A percentile compares a stretch with the other conserved stretches of the same genome.
Conservation (phyloP, 495 filamentous ascomycete species). For the Aspergillus conjunctus region DNA sequence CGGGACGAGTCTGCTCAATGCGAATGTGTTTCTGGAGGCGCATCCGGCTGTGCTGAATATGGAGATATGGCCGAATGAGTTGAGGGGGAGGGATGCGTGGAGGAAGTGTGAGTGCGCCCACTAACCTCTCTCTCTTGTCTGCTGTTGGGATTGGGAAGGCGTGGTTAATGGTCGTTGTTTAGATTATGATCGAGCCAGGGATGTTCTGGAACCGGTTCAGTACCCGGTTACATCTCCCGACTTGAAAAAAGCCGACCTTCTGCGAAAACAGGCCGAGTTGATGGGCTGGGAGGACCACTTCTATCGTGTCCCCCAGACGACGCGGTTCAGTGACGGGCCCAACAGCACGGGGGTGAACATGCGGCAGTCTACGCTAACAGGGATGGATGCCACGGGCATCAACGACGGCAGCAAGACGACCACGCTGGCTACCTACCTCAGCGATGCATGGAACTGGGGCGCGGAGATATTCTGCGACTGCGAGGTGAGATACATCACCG, state of each 20-base stretch:
- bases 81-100: slow-evolving; percentile 1
- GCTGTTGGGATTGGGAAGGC: too few species aligned
- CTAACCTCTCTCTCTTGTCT: not conserved
- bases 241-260: not conserved
- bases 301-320: slow-evolving; percentile 6
- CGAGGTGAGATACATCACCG: slow-evolving; percentile 5
- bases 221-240: not conserved
- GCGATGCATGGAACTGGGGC: slow-evolving; percentile 11
- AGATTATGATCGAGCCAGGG: slow-evolving; percentile 6
- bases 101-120: not conserved
- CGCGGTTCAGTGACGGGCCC: slow-evolving; percentile 3
- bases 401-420: slow-evolving; percentile 9
- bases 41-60: slow-evolving; percentile 4
- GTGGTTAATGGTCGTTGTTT: not conserved
- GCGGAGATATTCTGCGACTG: slow-evolving; percentile 11
- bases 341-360: slow-evolving; percentile 7
- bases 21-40: slow-evolving; percentile 8
- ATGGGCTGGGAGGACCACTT: slow-evolving; percentile 9
- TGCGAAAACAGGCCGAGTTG: slow-evolving; percentile 2
- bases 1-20: slow-evolving; percentile 6
- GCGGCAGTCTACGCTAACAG: slow-evolving; percentile 1
- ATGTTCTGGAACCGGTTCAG: not conserved
- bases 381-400: slow-evolving; percentile 9
- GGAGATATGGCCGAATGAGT: not conserved
- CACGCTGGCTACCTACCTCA: slow-evolving; percentile 1